A percentile compares a stretch with the other conserved stretches of the same genome.
These are phyloP conservation scores for Isatis lusitanica DNA, from an alignment of 441 rosid genomes.

Conservation along the genomic window DNA sequence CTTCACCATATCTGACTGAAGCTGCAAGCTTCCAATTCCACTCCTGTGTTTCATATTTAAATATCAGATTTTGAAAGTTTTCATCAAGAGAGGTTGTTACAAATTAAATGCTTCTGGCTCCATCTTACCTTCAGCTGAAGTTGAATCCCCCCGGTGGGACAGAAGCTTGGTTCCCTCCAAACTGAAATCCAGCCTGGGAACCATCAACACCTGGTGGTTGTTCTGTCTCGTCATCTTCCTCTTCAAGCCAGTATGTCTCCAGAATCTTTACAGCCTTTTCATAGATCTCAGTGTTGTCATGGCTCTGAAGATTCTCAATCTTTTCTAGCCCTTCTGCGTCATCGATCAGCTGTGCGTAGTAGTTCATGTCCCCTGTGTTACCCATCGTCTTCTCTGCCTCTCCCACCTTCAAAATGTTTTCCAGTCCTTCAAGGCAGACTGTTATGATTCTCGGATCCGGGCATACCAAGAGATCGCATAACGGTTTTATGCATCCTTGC, in stretches of 20 bases:
- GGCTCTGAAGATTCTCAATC: conserved; percentile 75
- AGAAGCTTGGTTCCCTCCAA: conserved; percentile 59
- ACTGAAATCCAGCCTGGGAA: conserved; percentile 57
- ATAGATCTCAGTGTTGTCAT: conserved; percentile 70
- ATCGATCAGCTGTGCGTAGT: conserved; percentile 75
- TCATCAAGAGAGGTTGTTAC: not conserved
- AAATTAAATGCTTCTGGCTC: not conserved
- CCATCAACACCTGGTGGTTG: conserved; percentile 54
- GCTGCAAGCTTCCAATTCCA: conserved; percentile 3
- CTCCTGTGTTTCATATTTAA: conserved; percentile 24
- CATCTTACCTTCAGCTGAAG: conserved; percentile 64
- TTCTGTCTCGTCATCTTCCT: conserved; percentile 70
- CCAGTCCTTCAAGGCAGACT: conserved; percentile 84
- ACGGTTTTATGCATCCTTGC: conserved; percentile 86
- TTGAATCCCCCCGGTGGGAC: conserved; percentile 86
- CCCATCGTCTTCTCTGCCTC: conserved; percentile 69
- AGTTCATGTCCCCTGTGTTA: conserved; percentile 54
- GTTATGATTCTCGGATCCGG: conserved; percentile 88
- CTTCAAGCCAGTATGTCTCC: conserved; percentile 85
- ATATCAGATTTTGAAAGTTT: conserved; percentile 16
- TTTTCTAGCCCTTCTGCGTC: conserved; percentile 81
- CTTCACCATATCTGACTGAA: conserved; percentile 9
- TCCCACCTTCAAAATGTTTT: conserved; percentile 86
- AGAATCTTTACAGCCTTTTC: conserved; percentile 83
- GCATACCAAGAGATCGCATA: conserved; percentile 83